A percentile compares a stretch with the other conserved stretches of the same genome.
phyloP scores from a whole-genome alignment of 352 stramenopile genomes.

The Aphanomyces cochlioides region DNA sequence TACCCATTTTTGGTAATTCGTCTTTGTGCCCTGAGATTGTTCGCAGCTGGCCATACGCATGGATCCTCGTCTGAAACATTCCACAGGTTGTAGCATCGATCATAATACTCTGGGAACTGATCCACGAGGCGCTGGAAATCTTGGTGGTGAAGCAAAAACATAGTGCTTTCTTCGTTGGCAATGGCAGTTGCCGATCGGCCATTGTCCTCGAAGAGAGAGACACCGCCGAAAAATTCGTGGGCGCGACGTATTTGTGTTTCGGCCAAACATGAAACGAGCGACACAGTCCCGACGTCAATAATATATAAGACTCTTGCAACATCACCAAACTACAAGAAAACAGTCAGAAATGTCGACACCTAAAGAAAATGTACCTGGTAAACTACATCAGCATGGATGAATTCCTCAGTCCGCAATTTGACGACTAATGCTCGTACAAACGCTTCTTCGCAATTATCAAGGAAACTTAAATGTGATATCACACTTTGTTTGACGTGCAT shows the following conservation, averaged over 20 bases:
- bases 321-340: conserved; percentile 18
- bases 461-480: conserved; percentile 5
- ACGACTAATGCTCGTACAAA: conserved; percentile 18
- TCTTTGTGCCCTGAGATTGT: no score
- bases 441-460: conserved; percentile 5
- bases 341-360: neutral
- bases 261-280: neutral
- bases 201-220: conserved; percentile 12
- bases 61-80: neutral
- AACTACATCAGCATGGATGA: conserved; percentile 20
- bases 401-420: conserved; percentile 12
- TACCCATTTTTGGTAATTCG: no score
- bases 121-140: conserved; percentile 17
- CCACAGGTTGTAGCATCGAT: conserved; percentile 18
- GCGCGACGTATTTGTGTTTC: neutral
- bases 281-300: conserved; percentile 1
- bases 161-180: conserved; percentile 19
- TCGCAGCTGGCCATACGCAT: no score
- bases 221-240: conserved; percentile 21
- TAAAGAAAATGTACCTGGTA: conserved; percentile 21
- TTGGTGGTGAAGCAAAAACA: conserved; percentile 15
- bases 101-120: conserved; percentile 19
- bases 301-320: conserved; percentile 11
- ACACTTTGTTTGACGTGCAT: conserved; percentile 25
- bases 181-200: conserved; percentile 12